Percentiles rank a stretch among this genome's conserved stretches.
Conservation (phyloP, 495 filamentous ascomycete species). For the Mytilinidion resinicola region DNA sequence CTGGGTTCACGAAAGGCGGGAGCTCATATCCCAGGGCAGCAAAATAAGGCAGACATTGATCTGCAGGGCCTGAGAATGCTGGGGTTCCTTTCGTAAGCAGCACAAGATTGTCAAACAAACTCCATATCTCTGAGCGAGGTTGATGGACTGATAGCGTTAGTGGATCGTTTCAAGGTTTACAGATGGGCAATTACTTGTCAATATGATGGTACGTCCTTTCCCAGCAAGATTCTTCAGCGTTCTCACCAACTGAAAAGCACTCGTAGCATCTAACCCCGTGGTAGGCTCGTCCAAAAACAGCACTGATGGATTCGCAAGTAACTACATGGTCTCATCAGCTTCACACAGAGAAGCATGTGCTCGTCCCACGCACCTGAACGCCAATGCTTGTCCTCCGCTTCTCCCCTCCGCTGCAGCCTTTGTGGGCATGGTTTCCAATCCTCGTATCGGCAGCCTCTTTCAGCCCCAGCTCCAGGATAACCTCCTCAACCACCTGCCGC, state of each 20-base stretch:
- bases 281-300: slow-evolving; percentile 73
- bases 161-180: not conserved
- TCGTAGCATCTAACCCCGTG: slow-evolving; percentile 67
- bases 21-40: slow-evolving; percentile 47
- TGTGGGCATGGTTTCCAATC: slow-evolving; percentile 58
- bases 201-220: slow-evolving; percentile 63
- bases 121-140: slow-evolving; percentile 70
- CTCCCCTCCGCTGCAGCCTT: slow-evolving; percentile 70
- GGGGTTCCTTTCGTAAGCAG: slow-evolving; percentile 56
- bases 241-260: slow-evolving; percentile 63
- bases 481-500: slow-evolving; percentile 57
- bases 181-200: slow-evolving; percentile 42
- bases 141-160: slow-evolving; percentile 47
- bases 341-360: not conserved
- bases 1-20: slow-evolving; percentile 65
- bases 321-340: slow-evolving; percentile 4
- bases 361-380: slow-evolving; percentile 49
- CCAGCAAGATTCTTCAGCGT: slow-evolving; percentile 59
- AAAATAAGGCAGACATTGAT: slow-evolving; percentile 54
- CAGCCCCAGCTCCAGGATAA: slow-evolving; percentile 41
- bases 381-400: slow-evolving; percentile 68
- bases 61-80: slow-evolving; percentile 55
- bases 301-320: slow-evolving; percentile 64
- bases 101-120: slow-evolving; percentile 61
- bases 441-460: not conserved